These are phyloP conservation scores for Ustilago xerochloae DNA, from an alignment of 1,284 basidiomycete species.

Conservation along the genomic window DNA sequence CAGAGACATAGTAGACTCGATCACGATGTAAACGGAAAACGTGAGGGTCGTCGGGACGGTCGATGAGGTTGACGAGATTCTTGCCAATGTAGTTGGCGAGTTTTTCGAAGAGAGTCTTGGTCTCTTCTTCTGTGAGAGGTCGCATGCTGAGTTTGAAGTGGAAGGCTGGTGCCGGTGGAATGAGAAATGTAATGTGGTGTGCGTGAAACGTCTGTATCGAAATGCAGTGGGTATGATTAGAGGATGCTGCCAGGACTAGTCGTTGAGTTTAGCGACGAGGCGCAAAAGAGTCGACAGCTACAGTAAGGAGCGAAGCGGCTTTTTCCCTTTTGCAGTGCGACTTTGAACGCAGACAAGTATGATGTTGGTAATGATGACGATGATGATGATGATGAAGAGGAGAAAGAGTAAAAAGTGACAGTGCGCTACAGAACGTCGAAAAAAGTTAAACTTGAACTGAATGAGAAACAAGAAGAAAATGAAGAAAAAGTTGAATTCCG, in stretches of 20 bases:
- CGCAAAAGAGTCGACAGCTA: too few species aligned
- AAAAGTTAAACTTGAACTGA: constrained; percentile 2
- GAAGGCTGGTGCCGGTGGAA: not conserved
- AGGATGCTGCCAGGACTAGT: too few species aligned
- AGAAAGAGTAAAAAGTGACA: constrained; percentile 1
- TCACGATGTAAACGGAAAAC: constrained; percentile 69
- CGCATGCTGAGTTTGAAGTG: constrained; percentile 50
- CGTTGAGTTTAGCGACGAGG: not conserved
- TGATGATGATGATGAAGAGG: constrained; percentile 70
- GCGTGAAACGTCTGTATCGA: too few species aligned
- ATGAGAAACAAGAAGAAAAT: constrained; percentile 3
- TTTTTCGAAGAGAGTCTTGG: constrained; percentile 81
- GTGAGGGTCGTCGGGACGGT: constrained; percentile 62
- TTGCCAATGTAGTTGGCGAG: constrained; percentile 92
- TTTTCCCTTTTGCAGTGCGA: too few species aligned
- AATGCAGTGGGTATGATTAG: too few species aligned
- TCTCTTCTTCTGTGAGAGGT: constrained; percentile 68
- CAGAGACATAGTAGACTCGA: constrained; percentile 65
- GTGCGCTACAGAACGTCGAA: not conserved
- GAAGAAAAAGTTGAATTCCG: constrained; percentile 11
- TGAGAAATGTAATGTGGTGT: not conserved
- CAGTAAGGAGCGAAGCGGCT: too few species aligned
- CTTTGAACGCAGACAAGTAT: not conserved
- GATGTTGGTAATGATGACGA: constrained; percentile 37
- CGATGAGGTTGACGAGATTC: constrained; percentile 78